phyloP scores from a whole-genome alignment of 768 basidiomycete species.

The Calvatia gigantea region DNA sequence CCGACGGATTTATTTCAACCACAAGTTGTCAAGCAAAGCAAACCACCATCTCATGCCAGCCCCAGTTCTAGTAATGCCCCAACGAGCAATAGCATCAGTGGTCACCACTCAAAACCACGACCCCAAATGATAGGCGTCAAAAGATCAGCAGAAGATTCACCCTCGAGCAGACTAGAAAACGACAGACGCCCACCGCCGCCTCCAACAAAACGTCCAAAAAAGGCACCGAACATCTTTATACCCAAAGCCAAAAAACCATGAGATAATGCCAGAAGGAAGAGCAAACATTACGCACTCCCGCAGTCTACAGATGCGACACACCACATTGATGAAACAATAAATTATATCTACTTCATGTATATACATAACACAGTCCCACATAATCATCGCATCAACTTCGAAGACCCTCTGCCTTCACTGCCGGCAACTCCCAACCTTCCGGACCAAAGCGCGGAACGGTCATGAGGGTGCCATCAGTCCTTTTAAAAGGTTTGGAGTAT shows the following conservation, averaged over 20 bases:
- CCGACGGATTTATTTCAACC: slow-evolving; percentile 5
- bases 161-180: slow-evolving; percentile 16
- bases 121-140: slow-evolving; percentile 11
- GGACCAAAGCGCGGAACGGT: slow-evolving; percentile 84
- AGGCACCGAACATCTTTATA: slow-evolving; percentile 52
- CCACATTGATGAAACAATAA: too few species aligned
- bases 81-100: background rate
- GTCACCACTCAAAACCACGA: slow-evolving; percentile 13
- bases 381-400: background rate
- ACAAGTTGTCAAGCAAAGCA: slow-evolving; percentile 3
- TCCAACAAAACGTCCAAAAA: slow-evolving; percentile 35
- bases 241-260: slow-evolving; percentile 44
- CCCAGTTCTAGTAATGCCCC: background rate
- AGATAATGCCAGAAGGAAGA: background rate
- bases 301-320: too few species aligned
- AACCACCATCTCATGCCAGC: background rate
- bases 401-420: slow-evolving; percentile 43
- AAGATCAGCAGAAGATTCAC: slow-evolving; percentile 12
- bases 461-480: slow-evolving; percentile 62
- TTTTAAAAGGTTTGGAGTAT: slow-evolving; percentile 82
- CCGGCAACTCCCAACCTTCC: slow-evolving; percentile 84
- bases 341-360: background rate
- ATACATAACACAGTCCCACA: background rate
- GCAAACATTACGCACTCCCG: background rate
- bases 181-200: slow-evolving; percentile 18